A percentile compares a stretch with the other conserved stretches of the same genome.
These are phyloP conservation scores for Monosporascus sp. DNA, from an alignment of 2,329 filamentous ascomycete genomes.

Conservation along the genomic window DNA sequence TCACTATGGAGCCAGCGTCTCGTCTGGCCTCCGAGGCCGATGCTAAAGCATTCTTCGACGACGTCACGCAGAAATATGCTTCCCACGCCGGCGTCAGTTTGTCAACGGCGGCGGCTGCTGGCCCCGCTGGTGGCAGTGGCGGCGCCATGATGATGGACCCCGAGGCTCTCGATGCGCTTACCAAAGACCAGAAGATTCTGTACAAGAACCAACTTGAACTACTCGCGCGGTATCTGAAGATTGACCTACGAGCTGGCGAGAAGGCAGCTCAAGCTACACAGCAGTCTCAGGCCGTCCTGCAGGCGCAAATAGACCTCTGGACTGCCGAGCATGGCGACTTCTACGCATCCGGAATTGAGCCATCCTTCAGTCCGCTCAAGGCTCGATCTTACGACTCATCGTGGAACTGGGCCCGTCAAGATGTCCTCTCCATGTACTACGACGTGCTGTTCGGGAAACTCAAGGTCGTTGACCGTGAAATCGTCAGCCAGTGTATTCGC, in stretches of 20 bases:
- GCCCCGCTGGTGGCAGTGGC: conserved; percentile 61
- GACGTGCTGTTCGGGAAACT: conserved; percentile 97
- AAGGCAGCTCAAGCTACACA: conserved; percentile 84
- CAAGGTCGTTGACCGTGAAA: conserved; percentile 90
- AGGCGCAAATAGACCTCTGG: conserved; percentile 93
- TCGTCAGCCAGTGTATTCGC: conserved; percentile 95
- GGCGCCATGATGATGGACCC: conserved; percentile 99
- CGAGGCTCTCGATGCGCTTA: conserved; percentile 90
- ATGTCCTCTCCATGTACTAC: conserved; percentile 97
- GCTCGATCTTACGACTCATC: conserved; percentile 95
- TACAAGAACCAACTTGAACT: conserved; percentile 99
- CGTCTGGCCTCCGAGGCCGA: conserved; percentile 87
- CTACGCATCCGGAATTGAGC: conserved; percentile 91
- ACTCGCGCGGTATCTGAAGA: conserved; percentile 91
- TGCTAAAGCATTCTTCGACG: conserved; percentile 88
- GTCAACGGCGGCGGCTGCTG: conserved; percentile 68
- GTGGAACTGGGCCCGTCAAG: conserved; percentile 98
- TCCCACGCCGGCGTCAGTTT: conserved; percentile 76
- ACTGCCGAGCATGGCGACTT: conserved; percentile 92
- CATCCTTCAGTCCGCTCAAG: conserved; percentile 88
- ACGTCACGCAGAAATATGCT: conserved; percentile 85
- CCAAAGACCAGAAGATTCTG: conserved; percentile 89
- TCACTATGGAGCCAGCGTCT: conserved; percentile 87
- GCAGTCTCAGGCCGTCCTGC: conserved; percentile 80
- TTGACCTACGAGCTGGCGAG: conserved; percentile 94